Conservation (phyloP, 164 flowering plant genomes). For the Akebia trifoliata region DNA sequence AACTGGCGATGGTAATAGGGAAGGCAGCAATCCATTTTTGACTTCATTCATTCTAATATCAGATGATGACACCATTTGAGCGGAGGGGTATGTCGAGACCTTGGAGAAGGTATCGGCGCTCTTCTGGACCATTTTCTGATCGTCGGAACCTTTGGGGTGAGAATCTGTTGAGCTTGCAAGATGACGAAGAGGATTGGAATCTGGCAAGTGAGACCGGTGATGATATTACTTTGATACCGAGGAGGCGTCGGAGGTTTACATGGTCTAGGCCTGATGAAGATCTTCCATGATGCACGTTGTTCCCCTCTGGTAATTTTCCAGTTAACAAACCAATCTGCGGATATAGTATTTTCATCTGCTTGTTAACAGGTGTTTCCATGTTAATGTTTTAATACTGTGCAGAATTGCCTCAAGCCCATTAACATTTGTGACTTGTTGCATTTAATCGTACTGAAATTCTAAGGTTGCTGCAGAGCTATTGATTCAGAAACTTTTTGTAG, state of each 20-base stretch:
- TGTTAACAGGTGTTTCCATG: slow-evolving; percentile 3
- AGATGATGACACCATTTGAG: slow-evolving; percentile 65
- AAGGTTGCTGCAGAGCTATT: slow-evolving; percentile 12
- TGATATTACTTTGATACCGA: slow-evolving; percentile 43
- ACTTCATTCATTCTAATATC: slow-evolving; percentile 66
- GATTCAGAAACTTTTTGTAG: too few relatives aligned
- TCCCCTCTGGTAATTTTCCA: slow-evolving; percentile 21
- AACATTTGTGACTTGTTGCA: slow-evolving; percentile 8
- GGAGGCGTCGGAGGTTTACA: slow-evolving; percentile 57
- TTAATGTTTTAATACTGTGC: slow-evolving; percentile 13
- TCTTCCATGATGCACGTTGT: slow-evolving; percentile 28
- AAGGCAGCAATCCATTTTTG: slow-evolving; percentile 46
- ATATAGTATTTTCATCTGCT: neutral
- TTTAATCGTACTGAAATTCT: slow-evolving; percentile 8
- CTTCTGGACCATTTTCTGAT: slow-evolving; percentile 37
- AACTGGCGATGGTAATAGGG: slow-evolving; percentile 44
- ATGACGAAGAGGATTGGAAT: slow-evolving; percentile 47
- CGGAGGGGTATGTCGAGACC: slow-evolving; percentile 52
- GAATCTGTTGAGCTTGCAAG: slow-evolving; percentile 66
- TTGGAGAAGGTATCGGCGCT: slow-evolving; percentile 60
- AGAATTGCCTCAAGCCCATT: slow-evolving; percentile 15
- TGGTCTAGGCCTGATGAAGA: slow-evolving; percentile 55
- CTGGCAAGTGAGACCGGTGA: slow-evolving; percentile 39
- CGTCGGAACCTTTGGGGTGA: slow-evolving; percentile 81
- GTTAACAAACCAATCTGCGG: neutral